phyloP scores from a whole-genome alignment of 139 green algal genomes.

The Volvox reticuliferus region DNA sequence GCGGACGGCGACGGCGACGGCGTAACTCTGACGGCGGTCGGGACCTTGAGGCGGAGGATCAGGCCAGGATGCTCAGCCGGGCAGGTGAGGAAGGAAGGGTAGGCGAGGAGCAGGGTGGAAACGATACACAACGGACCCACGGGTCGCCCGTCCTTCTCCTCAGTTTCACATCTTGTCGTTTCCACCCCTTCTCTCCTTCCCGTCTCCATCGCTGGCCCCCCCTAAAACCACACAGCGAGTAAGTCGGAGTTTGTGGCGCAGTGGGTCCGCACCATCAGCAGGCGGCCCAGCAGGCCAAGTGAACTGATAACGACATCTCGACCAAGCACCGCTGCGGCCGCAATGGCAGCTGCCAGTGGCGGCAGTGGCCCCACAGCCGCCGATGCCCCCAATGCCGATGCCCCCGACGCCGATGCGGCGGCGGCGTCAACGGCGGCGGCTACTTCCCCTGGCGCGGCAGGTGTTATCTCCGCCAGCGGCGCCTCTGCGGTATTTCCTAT shows the following conservation, averaged over 20 bases:
- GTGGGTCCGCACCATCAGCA: slow-evolving; percentile 28
- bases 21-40: neutral
- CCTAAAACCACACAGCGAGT: neutral
- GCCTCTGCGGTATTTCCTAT: neutral
- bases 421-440: too few species aligned
- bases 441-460: neutral
- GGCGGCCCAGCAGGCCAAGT: neutral
- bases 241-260: slow-evolving; percentile 32
- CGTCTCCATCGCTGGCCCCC: neutral
- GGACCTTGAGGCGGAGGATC: neutral
- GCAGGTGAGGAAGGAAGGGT: neutral
- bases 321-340: too few species aligned
- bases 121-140: neutral
- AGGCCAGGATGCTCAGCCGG: neutral
- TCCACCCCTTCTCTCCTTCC: neutral
- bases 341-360: neutral
- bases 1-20: neutral
- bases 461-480: neutral
- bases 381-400: too few species aligned
- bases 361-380: neutral
- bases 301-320: too few species aligned
- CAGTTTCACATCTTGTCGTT: too few species aligned
- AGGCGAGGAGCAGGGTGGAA: neutral
- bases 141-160: too few species aligned
- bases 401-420: too few species aligned